phyloP scores from a whole-genome alignment of 768 basidiomycete genomes.

The Tubosaeta brunneosetosa region DNA sequence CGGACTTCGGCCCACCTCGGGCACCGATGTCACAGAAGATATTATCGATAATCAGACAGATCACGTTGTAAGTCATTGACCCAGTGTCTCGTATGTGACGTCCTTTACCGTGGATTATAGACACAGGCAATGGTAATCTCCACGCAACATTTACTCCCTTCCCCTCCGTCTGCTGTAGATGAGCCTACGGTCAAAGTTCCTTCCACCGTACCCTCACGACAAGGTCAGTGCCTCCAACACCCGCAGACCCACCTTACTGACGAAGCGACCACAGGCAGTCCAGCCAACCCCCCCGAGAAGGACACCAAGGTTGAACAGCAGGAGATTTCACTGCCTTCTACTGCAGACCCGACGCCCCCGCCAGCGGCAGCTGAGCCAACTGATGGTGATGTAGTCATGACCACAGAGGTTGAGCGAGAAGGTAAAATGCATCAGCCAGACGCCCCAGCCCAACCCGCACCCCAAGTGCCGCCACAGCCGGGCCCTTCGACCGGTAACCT shows the following conservation, averaged over 20 bases:
- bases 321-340: slow-evolving; percentile 31
- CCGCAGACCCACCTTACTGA: background rate
- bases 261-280: slow-evolving; percentile 14
- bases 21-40: slow-evolving; percentile 68
- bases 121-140: slow-evolving; percentile 90
- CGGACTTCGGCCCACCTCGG: slow-evolving; percentile 44
- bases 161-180: slow-evolving; percentile 32
- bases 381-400: slow-evolving; percentile 34
- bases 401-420: slow-evolving; percentile 46
- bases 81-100: background rate
- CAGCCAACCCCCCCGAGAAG: slow-evolving; percentile 20
- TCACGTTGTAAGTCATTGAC: slow-evolving; percentile 40
- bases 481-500: slow-evolving; percentile 31
- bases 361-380: slow-evolving; percentile 17
- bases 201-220: slow-evolving; percentile 21
- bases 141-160: slow-evolving; percentile 68
- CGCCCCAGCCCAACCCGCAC: slow-evolving; percentile 22
- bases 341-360: slow-evolving; percentile 31
- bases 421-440: slow-evolving; percentile 28
- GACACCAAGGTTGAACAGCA: slow-evolving; percentile 32
- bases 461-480: slow-evolving; percentile 12
- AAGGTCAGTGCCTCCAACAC: slow-evolving; percentile 16
- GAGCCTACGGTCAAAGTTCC: slow-evolving; percentile 21
- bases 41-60: slow-evolving; percentile 55
- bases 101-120: slow-evolving; percentile 36